Conservation (phyloP, 352 stramenopile species). For the Ophiocytium majus region DNA sequence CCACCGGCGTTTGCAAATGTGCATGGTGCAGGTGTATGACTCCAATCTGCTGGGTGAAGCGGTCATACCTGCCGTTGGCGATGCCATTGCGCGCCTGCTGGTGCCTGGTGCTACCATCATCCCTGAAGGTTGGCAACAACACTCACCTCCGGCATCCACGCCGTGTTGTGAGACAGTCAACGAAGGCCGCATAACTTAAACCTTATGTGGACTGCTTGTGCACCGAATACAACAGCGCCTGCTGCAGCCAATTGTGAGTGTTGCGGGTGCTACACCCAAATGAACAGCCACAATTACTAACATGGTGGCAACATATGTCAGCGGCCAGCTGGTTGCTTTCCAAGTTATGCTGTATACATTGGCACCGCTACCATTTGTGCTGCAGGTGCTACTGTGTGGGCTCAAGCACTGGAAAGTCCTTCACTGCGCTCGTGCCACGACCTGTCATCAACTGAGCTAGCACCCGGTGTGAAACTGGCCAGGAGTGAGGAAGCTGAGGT, state of each 20-base stretch:
- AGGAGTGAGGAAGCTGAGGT: conserved; percentile 6
- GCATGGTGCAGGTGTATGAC: conserved; percentile 24
- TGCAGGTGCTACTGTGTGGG: conserved; percentile 1
- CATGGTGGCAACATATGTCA: too few relatives aligned
- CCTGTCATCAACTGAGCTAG: neutral
- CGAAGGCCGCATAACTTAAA: too few relatives aligned
- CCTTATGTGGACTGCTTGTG: neutral
- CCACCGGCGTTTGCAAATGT: too few relatives aligned
- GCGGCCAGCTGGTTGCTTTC: too few relatives aligned
- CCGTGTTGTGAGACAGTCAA: too few relatives aligned
- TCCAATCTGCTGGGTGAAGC: conserved; percentile 5
- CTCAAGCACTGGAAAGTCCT: neutral
- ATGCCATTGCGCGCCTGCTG: conserved; percentile 8
- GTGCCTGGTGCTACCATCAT: neutral
- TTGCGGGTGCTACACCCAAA: too few relatives aligned
- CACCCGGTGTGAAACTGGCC: neutral
- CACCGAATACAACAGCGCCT: neutral
- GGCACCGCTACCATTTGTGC: neutral
- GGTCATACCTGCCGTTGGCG: neutral
- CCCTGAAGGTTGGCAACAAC: neutral
- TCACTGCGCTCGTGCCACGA: conserved; percentile 5
- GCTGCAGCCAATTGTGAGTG: too few relatives aligned
- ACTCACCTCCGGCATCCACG: too few relatives aligned
- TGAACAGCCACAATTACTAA: too few relatives aligned
- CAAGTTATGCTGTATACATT: too few relatives aligned